phyloP scores from a whole-genome alignment of 495 filamentous ascomycete genomes.

The Parathielavia hyrcaniae region DNA sequence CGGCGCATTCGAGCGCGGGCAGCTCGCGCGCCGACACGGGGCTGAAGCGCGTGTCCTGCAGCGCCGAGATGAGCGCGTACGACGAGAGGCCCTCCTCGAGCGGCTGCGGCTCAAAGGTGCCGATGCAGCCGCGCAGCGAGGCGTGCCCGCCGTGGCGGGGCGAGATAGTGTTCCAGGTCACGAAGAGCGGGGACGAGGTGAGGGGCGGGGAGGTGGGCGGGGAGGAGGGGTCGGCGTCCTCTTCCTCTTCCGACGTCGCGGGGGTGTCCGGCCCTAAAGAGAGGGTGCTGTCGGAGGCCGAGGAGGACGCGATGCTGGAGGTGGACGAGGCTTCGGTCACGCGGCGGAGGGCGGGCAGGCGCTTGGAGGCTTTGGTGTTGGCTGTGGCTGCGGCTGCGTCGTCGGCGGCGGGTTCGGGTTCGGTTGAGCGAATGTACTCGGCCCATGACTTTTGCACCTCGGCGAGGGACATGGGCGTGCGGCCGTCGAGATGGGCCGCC shows the following conservation, averaged over 20 bases:
- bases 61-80: constrained; percentile 85
- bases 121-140: constrained; percentile 85
- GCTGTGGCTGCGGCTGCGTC: constrained; percentile 1
- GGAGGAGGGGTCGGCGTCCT: constrained; percentile 21
- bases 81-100: constrained; percentile 64
- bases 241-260: constrained; percentile 28
- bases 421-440: constrained; percentile 34
- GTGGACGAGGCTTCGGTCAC: constrained; percentile 30
- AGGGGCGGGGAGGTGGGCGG: constrained; percentile 14
- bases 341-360: constrained; percentile 35
- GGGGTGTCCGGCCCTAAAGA: constrained; percentile 28
- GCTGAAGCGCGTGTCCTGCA: constrained; percentile 78
- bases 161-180: constrained; percentile 84
- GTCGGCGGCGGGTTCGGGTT: constrained; percentile 15
- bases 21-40: constrained; percentile 66
- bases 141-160: constrained; percentile 48
- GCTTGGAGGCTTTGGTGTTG: constrained; percentile 33
- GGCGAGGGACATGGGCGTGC: constrained; percentile 47
- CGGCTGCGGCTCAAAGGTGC: constrained; percentile 80
- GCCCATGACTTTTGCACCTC: constrained; percentile 70
- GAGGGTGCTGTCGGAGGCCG: constrained; percentile 22
- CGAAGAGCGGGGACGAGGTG: constrained; percentile 66
- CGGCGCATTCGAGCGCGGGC: constrained; percentile 57
- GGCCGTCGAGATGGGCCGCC: constrained; percentile 43
- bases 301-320: constrained; percentile 23